Percentiles rank a stretch among this genome's conserved stretches.
phyloP scores from a whole-genome alignment of 768 basidiomycete genomes.

The Boletus subparvulus region DNA sequence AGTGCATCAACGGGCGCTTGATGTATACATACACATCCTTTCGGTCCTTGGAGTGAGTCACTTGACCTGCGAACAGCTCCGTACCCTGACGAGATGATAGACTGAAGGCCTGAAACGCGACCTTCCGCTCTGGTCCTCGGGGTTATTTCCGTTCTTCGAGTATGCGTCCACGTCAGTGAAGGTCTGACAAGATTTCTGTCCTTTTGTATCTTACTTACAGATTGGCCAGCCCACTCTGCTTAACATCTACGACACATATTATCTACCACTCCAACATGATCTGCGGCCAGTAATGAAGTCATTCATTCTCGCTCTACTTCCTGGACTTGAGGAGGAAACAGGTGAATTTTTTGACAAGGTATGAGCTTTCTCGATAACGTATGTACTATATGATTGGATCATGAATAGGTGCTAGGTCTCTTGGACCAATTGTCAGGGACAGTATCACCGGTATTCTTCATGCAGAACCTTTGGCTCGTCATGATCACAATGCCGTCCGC shows the following conservation, averaged over 20 bases:
- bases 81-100: conserved; percentile 40
- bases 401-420: conserved; percentile 66
- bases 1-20: conserved; percentile 93
- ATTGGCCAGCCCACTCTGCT: conserved; percentile 71
- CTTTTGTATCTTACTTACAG: not conserved
- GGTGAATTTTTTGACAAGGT: conserved; percentile 96
- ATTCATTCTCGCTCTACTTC: conserved; percentile 88
- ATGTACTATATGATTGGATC: conserved; percentile 9
- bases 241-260: conserved; percentile 90
- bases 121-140: conserved; percentile 90
- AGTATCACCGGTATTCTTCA: conserved; percentile 85
- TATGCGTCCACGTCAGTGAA: conserved; percentile 99
- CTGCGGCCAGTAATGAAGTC: conserved; percentile 93
- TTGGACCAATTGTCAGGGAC: conserved; percentile 82
- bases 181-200: conserved; percentile 41
- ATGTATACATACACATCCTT: conserved; percentile 92
- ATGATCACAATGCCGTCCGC: conserved; percentile 88
- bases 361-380: not conserved
- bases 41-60: conserved; percentile 81
- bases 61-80: not conserved
- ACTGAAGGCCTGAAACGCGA: conserved; percentile 84
- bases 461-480: conserved; percentile 93
- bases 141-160: conserved; percentile 97
- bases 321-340: conserved; percentile 96
- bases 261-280: conserved; percentile 77